Percentiles rank a stretch among this genome's conserved stretches.
phyloP scores from a whole-genome alignment of 305 asterid species.

The Plantago coronopus region DNA sequence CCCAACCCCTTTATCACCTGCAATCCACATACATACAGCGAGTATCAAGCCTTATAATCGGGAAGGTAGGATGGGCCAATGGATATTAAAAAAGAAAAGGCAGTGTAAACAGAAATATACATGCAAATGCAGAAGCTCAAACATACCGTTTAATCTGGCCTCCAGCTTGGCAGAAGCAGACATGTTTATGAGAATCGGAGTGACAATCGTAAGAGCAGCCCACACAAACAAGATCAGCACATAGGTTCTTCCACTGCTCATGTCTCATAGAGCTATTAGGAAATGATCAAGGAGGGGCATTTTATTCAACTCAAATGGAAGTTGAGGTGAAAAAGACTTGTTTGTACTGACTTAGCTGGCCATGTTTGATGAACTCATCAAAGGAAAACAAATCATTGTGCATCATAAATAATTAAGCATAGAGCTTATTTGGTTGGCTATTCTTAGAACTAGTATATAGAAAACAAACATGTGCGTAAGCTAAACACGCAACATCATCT shows the following conservation, averaged over 20 bases:
- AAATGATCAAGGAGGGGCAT: slow-evolving; percentile 24
- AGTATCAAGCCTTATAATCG: no score
- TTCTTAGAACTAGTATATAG: slow-evolving; percentile 7
- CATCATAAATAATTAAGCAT: slow-evolving; percentile 14
- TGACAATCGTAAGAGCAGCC: slow-evolving; percentile 71
- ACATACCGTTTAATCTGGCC: slow-evolving; percentile 37
- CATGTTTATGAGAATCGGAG: slow-evolving; percentile 62
- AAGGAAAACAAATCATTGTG: not conserved
- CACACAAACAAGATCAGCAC: slow-evolving; percentile 58
- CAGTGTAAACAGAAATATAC: no score
- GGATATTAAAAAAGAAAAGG: no score
- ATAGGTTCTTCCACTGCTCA: slow-evolving; percentile 53
- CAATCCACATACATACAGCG: not conserved
- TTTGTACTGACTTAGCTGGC: slow-evolving; percentile 8
- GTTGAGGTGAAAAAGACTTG: slow-evolving; percentile 14
- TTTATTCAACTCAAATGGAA: slow-evolving; percentile 25
- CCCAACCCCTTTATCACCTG: slow-evolving; percentile 36
- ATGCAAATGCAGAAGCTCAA: not conserved
- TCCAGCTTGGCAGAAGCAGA: slow-evolving; percentile 57
- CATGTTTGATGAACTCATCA: slow-evolving; percentile 1
- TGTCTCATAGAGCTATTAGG: slow-evolving; percentile 26
- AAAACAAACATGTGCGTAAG: not conserved
- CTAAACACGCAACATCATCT: slow-evolving; percentile 21
- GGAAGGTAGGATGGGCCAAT: no score
- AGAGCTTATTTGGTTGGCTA: not conserved